These are phyloP conservation scores for Pythium sukuiense DNA, from an alignment of 352 stramenopile species.

Conservation along the genomic window DNA sequence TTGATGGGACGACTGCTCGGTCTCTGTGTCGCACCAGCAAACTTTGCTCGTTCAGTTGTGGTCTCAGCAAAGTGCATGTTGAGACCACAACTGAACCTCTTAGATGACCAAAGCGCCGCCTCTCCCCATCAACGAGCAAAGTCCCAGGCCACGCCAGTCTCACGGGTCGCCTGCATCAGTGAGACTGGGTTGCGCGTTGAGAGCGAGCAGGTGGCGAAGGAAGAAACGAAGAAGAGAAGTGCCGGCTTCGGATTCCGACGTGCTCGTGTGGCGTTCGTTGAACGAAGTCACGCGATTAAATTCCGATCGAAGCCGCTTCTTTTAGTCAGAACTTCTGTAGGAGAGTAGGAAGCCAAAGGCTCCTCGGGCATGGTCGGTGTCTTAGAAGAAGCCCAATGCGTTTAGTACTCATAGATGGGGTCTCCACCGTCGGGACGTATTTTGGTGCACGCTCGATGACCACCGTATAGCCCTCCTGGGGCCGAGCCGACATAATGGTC, in stretches of 20 bases:
- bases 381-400: too few relatives aligned
- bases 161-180: not conserved
- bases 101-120: not conserved
- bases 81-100: not conserved
- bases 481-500: not conserved
- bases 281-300: not conserved
- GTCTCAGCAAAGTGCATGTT: not conserved
- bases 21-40: not conserved
- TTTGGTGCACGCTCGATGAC: not conserved
- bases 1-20: not conserved
- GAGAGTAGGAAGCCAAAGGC: not conserved
- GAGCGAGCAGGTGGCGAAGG: not conserved
- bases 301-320: not conserved
- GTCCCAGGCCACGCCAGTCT: not conserved
- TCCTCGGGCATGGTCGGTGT: too few relatives aligned
- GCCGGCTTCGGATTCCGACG: not conserved
- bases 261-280: not conserved
- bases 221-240: not conserved
- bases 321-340: slow-evolving; percentile 3
- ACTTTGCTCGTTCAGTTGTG: too few relatives aligned
- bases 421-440: not conserved
- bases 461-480: too few relatives aligned
- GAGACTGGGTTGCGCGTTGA: not conserved
- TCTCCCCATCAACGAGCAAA: not conserved
- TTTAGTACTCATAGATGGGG: too few relatives aligned